Conservation (phyloP, 345 rosid genomes). For the Eucalyptus camaldulensis region DNA sequence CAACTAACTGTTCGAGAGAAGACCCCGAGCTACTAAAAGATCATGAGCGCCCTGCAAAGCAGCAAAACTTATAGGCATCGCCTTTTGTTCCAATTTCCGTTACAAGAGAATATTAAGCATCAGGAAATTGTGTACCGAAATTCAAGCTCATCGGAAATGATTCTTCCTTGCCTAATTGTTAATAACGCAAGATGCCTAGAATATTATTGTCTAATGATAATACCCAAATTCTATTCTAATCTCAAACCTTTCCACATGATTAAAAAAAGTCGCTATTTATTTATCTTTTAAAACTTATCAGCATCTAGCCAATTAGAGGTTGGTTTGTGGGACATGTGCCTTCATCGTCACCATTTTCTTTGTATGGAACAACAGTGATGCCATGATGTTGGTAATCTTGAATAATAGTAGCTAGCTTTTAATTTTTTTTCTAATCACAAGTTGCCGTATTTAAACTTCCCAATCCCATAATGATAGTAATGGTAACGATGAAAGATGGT, state of each 20-base stretch:
- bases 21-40: not conserved
- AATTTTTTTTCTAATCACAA: not conserved
- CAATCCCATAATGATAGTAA: too few relatives aligned
- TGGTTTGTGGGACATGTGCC: too few relatives aligned
- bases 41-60: not conserved
- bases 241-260: too few relatives aligned
- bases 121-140: not conserved
- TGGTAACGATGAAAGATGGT: not conserved
- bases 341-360: too few relatives aligned
- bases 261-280: too few relatives aligned
- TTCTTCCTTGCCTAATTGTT: not conserved
- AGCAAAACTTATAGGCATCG: not conserved
- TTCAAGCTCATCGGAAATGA: too few relatives aligned
- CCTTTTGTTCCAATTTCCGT: not conserved
- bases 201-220: too few relatives aligned
- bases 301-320: too few relatives aligned
- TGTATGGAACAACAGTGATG: too few relatives aligned
- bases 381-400: not conserved
- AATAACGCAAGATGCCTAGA: not conserved
- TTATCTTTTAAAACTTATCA: too few relatives aligned
- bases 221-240: too few relatives aligned
- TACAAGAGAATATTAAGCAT: not conserved
- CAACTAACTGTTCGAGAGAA: not conserved
- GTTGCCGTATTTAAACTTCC: not conserved
- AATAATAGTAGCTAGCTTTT: too few relatives aligned